Evolutionary conservation across 768 basidiomycete genomes (phyloP), one percentile per base, ranked within the genome.

Genomic region (Xerocomellus chrysenteron): DNA sequence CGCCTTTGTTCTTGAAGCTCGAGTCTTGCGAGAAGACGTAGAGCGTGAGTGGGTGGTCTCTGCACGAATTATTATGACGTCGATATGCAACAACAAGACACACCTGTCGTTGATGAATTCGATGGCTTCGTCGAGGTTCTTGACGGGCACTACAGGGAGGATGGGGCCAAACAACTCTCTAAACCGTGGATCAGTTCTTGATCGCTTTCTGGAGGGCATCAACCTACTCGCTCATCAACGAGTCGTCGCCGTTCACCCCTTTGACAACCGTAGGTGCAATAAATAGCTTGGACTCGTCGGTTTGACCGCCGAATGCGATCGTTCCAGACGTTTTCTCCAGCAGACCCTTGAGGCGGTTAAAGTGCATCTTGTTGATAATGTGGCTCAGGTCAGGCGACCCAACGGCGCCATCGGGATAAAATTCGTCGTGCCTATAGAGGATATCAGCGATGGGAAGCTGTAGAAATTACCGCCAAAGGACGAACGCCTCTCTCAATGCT

Each of bases 111-210:
- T 87, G 51, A 93, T 79, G 54, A 84, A 85, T 12, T 81, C 78
- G 55, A 93, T 84, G 4, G 86, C 92, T 39, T 82, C 85, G 35
- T 92, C 88, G 8, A 90, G 51, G 52, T 80, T 68, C n/a, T 86
- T 81, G 26, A 93, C 84, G 0, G 86, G 81, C 1, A 94, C 74
- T 40, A 95, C 77, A 4, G 90, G 87, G 24, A 95, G 73, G 11
- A 95, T 61, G 9, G 93, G 92, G 0, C 92, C 93, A 62, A 95
- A 94, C 42, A 94, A 78, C 65, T 94, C 93, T 57, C 90, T 92
- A 59, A 10, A 7, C 0, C 42, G 17, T 44, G 5, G 5, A 14
- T 60, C 4, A 59, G 33, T 21, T 8, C 44, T 32, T 1, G n/a
- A 12, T 45, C 32, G 16, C 9, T 49, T 50, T 14, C 33, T 16